A percentile compares a stretch with the other conserved stretches of the same genome.
phyloP scores from a whole-genome alignment of 345 rosid genomes.

The Fremontodendron californicum region DNA sequence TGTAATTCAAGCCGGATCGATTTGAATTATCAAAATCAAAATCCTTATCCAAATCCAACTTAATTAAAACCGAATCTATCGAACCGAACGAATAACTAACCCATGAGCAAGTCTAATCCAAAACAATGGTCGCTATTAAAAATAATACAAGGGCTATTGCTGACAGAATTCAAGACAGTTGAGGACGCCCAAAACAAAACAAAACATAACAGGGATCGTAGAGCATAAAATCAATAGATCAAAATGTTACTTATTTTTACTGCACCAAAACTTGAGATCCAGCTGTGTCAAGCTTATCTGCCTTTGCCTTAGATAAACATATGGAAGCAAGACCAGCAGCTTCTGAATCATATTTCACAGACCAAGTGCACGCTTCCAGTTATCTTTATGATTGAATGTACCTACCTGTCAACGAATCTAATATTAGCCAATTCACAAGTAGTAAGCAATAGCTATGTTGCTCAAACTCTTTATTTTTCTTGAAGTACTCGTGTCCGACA shows the following conservation, averaged over 20 bases:
- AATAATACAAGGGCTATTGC: not conserved
- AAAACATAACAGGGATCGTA: not conserved
- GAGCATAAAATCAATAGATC: not conserved
- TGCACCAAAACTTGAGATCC: not conserved
- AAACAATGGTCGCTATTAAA: too few species aligned
- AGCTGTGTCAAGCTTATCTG: not conserved
- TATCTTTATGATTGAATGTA: not conserved
- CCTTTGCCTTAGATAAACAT: not conserved
- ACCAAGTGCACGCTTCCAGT: not conserved
- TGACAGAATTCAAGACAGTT: not conserved
- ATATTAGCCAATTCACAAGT: not conserved
- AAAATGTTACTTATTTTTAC: not conserved
- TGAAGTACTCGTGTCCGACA: too few species aligned
- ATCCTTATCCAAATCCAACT: too few species aligned
- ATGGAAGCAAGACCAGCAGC: not conserved
- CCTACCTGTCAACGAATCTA: slow-evolving; percentile 4
- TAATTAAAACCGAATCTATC: too few species aligned
- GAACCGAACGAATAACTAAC: too few species aligned
- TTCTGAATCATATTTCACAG: not conserved
- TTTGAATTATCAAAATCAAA: too few species aligned
- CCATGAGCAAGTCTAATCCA: too few species aligned
- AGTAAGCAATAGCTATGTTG: not conserved
- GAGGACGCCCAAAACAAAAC: not conserved
- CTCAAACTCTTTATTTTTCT: too few species aligned
- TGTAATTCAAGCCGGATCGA: too few species aligned